Percentiles rank a stretch among this genome's conserved stretches.
Conservation (phyloP, 2,329 filamentous ascomycete genomes). For the Aureobasidium sp. region DNA sequence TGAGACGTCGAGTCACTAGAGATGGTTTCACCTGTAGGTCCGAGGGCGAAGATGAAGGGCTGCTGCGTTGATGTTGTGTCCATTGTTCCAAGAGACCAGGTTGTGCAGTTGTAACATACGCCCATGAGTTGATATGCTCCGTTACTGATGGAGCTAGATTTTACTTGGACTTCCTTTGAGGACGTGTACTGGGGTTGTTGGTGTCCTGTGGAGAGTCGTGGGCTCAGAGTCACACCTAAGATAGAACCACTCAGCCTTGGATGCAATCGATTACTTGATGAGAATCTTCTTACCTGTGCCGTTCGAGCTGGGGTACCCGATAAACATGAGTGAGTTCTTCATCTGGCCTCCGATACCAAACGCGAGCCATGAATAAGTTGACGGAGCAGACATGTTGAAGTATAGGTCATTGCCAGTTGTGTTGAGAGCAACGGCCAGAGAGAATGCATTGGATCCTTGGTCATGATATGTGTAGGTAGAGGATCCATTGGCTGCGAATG, state of each 20-base stretch:
- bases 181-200: slow-evolving; percentile 29
- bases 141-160: slow-evolving; percentile 20
- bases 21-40: slow-evolving; percentile 26
- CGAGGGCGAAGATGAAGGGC: slow-evolving; percentile 37
- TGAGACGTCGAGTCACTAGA: slow-evolving; percentile 25
- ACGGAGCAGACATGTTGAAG: slow-evolving; percentile 25
- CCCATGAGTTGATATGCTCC: slow-evolving; percentile 27
- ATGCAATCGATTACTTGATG: not conserved
- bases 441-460: not conserved
- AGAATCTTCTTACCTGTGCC: slow-evolving; percentile 25
- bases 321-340: slow-evolving; percentile 36
- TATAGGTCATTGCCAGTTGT: slow-evolving; percentile 20
- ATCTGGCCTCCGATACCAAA: slow-evolving; percentile 38
- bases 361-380: slow-evolving; percentile 36
- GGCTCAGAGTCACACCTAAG: slow-evolving; percentile 30
- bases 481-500: slow-evolving; percentile 1
- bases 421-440: not conserved
- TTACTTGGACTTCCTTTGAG: slow-evolving; percentile 25
- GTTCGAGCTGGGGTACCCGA: slow-evolving; percentile 33
- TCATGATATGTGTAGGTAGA: not conserved
- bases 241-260: slow-evolving; percentile 4
- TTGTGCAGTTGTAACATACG: slow-evolving; percentile 32
- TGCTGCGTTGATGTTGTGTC: slow-evolving; percentile 26
- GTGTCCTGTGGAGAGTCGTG: slow-evolving; percentile 28
- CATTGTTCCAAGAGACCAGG: slow-evolving; percentile 28